Conservation (phyloP, 2,329 filamentous ascomycete species). For the Microdochium nivale region DNA sequence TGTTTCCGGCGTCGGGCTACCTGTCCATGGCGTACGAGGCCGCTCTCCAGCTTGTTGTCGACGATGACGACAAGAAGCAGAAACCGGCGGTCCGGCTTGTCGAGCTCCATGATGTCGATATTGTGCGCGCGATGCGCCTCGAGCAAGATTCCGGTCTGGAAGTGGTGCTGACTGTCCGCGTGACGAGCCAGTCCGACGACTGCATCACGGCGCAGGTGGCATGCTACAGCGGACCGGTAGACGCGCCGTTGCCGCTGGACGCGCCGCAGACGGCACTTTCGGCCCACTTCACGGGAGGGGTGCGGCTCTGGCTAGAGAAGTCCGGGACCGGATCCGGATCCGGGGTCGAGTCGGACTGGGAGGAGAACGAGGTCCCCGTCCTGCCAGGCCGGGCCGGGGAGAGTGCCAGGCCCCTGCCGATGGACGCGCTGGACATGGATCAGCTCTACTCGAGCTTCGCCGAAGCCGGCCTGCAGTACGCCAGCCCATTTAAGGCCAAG, state of each 20-base stretch:
- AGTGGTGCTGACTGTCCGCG: conserved; percentile 1
- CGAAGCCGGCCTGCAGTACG: background rate
- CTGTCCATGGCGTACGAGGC: conserved; percentile 8
- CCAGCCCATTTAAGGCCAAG: background rate
- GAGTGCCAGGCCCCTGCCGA: background rate
- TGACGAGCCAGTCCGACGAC: conserved; percentile 1
- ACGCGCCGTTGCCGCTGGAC: background rate
- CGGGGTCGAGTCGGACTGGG: background rate
- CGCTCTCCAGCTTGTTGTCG: conserved; percentile 1
- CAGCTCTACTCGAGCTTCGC: background rate
- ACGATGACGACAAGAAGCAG: background rate
- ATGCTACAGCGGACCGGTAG: conserved; percentile 1
- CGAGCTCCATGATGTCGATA: conserved; percentile 7
- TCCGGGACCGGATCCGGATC: background rate
- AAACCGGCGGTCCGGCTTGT: conserved; percentile 2
- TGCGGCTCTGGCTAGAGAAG: background rate
- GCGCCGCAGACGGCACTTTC: background rate
- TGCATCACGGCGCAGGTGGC: conserved; percentile 2
- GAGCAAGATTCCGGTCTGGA: conserved; percentile 6
- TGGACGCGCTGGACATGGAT: background rate
- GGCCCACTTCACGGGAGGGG: background rate
- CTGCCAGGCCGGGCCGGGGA: background rate
- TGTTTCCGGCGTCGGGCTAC: conserved; percentile 11
- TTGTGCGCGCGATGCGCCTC: conserved; percentile 7
- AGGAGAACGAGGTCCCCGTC: background rate